Conservation (phyloP, 2,329 filamentous ascomycete species). For the Trichoderma hamatum region DNA sequence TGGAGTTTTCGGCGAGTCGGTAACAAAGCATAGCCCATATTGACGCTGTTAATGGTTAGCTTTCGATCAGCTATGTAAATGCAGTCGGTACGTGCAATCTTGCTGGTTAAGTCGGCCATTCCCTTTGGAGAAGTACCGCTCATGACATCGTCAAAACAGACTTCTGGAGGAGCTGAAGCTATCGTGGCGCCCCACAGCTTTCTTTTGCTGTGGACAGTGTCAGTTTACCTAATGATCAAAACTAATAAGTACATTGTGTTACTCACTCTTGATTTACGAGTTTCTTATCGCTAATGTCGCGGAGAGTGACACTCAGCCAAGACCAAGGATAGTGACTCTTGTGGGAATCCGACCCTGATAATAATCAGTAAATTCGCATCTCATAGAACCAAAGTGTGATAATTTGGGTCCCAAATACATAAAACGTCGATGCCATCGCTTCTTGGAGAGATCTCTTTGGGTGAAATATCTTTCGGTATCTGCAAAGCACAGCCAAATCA, state of each 20-base stretch:
- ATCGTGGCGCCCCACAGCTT: conserved; percentile 39
- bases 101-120: conserved; percentile 63
- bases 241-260: neutral
- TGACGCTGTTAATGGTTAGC: conserved; percentile 52
- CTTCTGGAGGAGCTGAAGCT: conserved; percentile 55
- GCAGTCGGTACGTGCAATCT: conserved; percentile 56
- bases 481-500: conserved; percentile 27
- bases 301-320: conserved; percentile 43
- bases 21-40: conserved; percentile 78
- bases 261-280: conserved; percentile 30
- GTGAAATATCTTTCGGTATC: conserved; percentile 40
- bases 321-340: conserved; percentile 66
- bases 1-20: conserved; percentile 66
- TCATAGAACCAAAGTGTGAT: neutral
- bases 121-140: conserved; percentile 48
- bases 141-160: conserved; percentile 66
- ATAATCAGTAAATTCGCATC: neutral
- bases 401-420: conserved; percentile 35
- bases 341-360: conserved; percentile 70
- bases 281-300: conserved; percentile 42
- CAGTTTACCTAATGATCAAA: neutral
- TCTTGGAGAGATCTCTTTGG: conserved; percentile 36
- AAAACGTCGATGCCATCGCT: conserved; percentile 39
- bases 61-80: neutral
- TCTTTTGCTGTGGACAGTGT: conserved; percentile 3